A percentile compares a stretch with the other conserved stretches of the same genome.
These are phyloP conservation scores for Lepidium campestre DNA, from an alignment of 441 rosid species.

Conservation along the genomic window DNA sequence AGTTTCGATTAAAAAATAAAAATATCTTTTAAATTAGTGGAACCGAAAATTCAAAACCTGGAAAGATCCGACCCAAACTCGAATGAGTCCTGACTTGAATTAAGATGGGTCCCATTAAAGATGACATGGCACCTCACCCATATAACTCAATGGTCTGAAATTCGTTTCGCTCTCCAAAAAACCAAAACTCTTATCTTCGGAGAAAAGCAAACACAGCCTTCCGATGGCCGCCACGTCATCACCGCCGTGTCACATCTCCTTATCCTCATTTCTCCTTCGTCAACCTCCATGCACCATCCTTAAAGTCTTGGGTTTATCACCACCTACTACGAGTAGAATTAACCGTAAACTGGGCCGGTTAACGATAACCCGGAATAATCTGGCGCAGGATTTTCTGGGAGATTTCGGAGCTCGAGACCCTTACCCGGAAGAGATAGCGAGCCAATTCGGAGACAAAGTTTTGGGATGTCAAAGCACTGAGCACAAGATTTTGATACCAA, in stretches of 20 bases:
- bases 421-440: slow-evolving; percentile 75
- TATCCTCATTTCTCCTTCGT: not conserved
- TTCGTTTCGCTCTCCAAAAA: not conserved
- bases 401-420: slow-evolving; percentile 93
- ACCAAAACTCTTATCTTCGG: not conserved
- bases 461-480: slow-evolving; percentile 59
- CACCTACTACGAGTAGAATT: not conserved
- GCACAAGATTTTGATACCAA: slow-evolving; percentile 80
- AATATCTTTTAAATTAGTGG: no score
- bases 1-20: no score
- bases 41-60: no score
- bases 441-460: slow-evolving; percentile 77
- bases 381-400: slow-evolving; percentile 44
- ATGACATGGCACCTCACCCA: not conserved
- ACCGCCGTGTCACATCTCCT: slow-evolving; percentile 11
- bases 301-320: not conserved
- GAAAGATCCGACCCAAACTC: no score
- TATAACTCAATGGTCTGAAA: slow-evolving; percentile 13
- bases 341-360: slow-evolving; percentile 12
- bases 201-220: not conserved
- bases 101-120: not conserved
- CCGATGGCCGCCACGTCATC: slow-evolving; percentile 28
- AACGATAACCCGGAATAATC: slow-evolving; percentile 26
- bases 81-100: not conserved
- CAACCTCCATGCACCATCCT: not conserved